These are phyloP conservation scores for Backusella mclennaniae DNA, from an alignment of 192 early-diverging fungal species.

Conservation along the genomic window DNA sequence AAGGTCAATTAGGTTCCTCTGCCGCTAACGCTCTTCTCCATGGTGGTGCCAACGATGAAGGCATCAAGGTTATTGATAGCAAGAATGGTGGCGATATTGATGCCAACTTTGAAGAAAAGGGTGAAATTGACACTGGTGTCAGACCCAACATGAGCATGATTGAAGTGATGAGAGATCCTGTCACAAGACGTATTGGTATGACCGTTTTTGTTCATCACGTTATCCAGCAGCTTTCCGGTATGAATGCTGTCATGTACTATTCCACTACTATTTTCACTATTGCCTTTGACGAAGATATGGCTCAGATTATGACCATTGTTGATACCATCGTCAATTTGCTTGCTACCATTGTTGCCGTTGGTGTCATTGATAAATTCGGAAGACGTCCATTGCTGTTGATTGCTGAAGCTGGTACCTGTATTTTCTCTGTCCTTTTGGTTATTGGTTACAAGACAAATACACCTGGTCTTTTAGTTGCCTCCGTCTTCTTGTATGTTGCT, in stretches of 20 bases:
- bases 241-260: constrained; percentile 86
- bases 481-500: constrained; percentile 76
- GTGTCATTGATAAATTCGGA: constrained; percentile 64
- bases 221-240: constrained; percentile 79
- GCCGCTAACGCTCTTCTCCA: neutral
- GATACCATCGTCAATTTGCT: constrained; percentile 57
- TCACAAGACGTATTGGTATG: constrained; percentile 57
- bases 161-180: constrained; percentile 55
- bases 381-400: constrained; percentile 63
- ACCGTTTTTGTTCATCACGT: constrained; percentile 67
- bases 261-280: constrained; percentile 75
- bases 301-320: constrained; percentile 64
- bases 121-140: constrained; percentile 17
- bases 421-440: constrained; percentile 63
- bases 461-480: constrained; percentile 55
- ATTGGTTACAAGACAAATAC: constrained; percentile 59
- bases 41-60: neutral
- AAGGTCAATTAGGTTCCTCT: constrained; percentile 25
- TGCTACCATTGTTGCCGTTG: constrained; percentile 55
- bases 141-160: constrained; percentile 42
- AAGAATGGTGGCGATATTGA: neutral
- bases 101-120: constrained; percentile 10
- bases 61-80: neutral
- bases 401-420: constrained; percentile 57
- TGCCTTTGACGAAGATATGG: constrained; percentile 50